These are phyloP conservation scores for Tetrapisispora fleetii DNA, from an alignment of 805 yeast species.

Conservation along the genomic window DNA sequence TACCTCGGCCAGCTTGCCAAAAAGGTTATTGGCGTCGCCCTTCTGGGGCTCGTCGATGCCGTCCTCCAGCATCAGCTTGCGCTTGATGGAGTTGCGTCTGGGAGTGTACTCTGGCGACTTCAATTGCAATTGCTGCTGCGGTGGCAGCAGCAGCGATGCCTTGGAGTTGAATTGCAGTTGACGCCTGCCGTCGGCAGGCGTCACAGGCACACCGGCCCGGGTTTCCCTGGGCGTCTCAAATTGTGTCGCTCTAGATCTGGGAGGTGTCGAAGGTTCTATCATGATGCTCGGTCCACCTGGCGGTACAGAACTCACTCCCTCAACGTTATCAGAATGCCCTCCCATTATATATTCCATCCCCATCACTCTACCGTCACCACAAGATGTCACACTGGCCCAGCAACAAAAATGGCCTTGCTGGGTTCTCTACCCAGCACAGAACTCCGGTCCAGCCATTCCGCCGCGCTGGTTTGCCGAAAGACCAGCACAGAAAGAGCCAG, in stretches of 20 bases:
- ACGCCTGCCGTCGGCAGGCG: slow-evolving; percentile 11
- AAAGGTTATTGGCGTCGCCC: neutral
- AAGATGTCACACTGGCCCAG: neutral
- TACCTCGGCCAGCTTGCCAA: neutral
- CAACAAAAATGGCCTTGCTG: neutral
- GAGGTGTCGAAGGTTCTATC: slow-evolving; percentile 29
- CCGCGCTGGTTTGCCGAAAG: neutral
- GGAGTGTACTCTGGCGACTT: slow-evolving; percentile 29
- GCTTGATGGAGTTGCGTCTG: neutral
- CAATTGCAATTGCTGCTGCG: slow-evolving; percentile 5
- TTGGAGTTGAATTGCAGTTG: slow-evolving; percentile 6
- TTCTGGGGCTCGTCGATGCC: neutral
- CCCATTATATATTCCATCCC: neutral
- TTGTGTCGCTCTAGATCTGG: slow-evolving; percentile 16
- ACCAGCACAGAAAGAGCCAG: neutral
- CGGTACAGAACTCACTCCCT: neutral
- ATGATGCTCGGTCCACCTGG: neutral
- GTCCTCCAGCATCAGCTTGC: neutral
- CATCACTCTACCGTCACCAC: neutral
- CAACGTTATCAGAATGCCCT: neutral
- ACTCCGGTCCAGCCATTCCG: neutral
- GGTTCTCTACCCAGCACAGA: neutral
- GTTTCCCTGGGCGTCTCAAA: slow-evolving; percentile 1
- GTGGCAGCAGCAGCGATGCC: slow-evolving; percentile 13
- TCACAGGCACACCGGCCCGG: slow-evolving; percentile 12